Evolutionary conservation across 1,284 basidiomycete genomes (phyloP).

Genomic region (Malassezia globosa): DNA sequence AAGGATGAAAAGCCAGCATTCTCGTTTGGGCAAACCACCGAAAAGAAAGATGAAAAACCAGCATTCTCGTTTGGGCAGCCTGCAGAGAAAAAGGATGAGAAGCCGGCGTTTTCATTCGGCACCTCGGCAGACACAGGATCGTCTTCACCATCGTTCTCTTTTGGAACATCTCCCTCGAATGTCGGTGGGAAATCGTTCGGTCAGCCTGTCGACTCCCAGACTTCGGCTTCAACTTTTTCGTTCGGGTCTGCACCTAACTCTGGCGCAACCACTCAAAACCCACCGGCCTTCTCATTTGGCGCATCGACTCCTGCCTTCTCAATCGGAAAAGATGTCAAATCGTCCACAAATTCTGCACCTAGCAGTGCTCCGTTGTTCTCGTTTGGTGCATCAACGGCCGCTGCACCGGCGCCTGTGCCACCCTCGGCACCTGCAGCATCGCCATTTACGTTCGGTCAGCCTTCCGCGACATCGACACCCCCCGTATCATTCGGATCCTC

Average conservation of each 20-base stretch:
- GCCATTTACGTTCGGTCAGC: constrained; percentile 18
- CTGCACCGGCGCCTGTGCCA: neutral
- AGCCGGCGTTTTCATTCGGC: neutral
- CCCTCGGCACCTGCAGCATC: neutral
- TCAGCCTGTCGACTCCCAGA: no score
- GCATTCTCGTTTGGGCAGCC: constrained; percentile 9
- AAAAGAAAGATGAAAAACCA: constrained; percentile 3
- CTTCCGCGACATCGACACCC: neutral
- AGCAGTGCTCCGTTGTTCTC: constrained; percentile 1
- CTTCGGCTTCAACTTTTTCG: neutral
- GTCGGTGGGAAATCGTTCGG: no score
- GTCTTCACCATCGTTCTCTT: no score
- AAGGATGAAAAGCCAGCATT: constrained; percentile 2
- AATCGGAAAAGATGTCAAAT: no score
- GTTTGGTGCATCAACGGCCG: constrained; percentile 2
- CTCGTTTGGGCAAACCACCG: constrained; percentile 1
- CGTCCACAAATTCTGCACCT: no score
- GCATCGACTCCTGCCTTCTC: neutral
- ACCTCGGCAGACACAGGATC: neutral
- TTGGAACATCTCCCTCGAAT: neutral
- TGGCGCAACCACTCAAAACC: neutral
- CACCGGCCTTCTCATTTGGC: constrained; percentile 2
- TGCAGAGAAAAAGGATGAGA: neutral
- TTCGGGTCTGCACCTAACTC: neutral
- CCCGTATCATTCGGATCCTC: neutral